Conservation (phyloP, 768 basidiomycete species). For the Agrocybe praecox region DNA sequence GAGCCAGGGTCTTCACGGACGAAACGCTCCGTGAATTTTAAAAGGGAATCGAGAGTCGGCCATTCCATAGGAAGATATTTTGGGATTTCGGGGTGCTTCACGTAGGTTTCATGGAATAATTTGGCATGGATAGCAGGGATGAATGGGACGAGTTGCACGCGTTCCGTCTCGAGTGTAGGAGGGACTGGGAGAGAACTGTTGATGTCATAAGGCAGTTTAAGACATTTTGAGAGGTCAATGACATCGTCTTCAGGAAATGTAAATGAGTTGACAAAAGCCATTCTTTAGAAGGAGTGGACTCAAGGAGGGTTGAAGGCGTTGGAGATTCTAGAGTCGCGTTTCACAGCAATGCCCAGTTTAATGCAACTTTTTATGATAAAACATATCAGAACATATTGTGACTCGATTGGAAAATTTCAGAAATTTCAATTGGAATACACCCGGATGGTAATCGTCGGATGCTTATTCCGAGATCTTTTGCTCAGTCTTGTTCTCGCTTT, state of each 20-base stretch:
- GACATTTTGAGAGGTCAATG: neutral
- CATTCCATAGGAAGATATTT: conserved; percentile 43
- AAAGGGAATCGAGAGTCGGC: conserved; percentile 27
- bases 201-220: conserved; percentile 29
- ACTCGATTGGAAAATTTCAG: too few species aligned
- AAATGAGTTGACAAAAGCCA: neutral
- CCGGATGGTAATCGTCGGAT: too few species aligned
- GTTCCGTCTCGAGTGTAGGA: conserved; percentile 36
- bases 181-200: conserved; percentile 46
- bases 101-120: conserved; percentile 21
- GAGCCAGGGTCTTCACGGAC: conserved; percentile 26
- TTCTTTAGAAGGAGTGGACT: neutral
- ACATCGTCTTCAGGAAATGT: neutral
- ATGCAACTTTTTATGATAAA: too few species aligned
- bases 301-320: neutral
- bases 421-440: too few species aligned
- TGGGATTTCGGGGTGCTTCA: conserved; percentile 29
- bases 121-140: conserved; percentile 34
- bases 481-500: too few species aligned
- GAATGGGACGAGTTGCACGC: conserved; percentile 47
- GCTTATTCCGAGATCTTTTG: too few species aligned
- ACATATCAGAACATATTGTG: too few species aligned
- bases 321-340: neutral
- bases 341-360: too few species aligned
- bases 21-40: conserved; percentile 25